Base-by-base conservation (phyloP, 2,329 filamentous ascomycete genomes). In the Coniochaeta sp. region DNA sequence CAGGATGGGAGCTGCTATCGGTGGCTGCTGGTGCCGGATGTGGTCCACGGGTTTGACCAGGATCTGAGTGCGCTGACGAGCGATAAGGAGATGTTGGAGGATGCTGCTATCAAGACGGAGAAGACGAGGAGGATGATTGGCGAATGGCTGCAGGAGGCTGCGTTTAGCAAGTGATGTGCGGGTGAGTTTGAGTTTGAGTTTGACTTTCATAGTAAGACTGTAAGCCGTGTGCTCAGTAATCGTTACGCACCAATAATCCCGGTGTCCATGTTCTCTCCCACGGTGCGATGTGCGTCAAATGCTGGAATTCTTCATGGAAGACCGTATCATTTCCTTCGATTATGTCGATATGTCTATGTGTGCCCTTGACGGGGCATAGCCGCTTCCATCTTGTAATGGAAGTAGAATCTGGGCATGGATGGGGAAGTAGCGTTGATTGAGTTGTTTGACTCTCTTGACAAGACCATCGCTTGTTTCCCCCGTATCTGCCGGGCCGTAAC, bases 21-120 rank as follows among this genome's bases (percentile, higher is more conserved):
- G 61, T 73, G 71, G 71, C 38, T 73, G 26, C 58, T 73, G n/a
- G 68, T 72, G 30, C 71, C 71, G 32, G 70, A 73, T 59, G 63
- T 59, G 0, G 50, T 70, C 8, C 71, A 73, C 47, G 71, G 70
- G 1, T 72, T 69, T 50, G 71, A 73, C 50, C 65, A 68, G 57
- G 50, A 66, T 12, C 55, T 69, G 2, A 58, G 47, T 4, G 24
- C 12, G 1, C 8, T 70, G 26, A 58, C 63, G 4, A 58, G 57
- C 4, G 71, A 71, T 47, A 58, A 62, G 3, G 62, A 55, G 22
- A 28, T 62, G 28, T 55, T 69, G 59, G 66, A 63, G 38, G 68
- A 72, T 40, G 66, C 60, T 50, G 36, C 24, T 54, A 62, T 62
- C 19, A 72, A 72, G 64, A 65, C 57, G 60, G 63, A 63, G 9